Evolutionary conservation across 2,329 filamentous ascomycete genomes (phyloP).

Genomic region (Colletotrichum somersetense): DNA sequence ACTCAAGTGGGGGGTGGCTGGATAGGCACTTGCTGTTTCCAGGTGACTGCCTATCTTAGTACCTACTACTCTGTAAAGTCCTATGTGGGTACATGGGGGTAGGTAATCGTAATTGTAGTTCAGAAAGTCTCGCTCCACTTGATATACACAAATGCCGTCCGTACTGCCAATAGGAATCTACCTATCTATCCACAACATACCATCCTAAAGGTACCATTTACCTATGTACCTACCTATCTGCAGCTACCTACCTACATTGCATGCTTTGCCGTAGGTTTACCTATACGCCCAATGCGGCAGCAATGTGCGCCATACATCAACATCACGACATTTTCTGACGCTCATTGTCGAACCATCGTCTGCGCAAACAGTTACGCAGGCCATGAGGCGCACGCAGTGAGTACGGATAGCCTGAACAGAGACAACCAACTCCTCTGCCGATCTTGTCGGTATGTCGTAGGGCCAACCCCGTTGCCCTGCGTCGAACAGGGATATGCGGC

Average conservation of each 20-base stretch:
- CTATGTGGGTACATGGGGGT: too few relatives aligned
- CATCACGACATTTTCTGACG: not conserved
- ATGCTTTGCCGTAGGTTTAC: too few relatives aligned
- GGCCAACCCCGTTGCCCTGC: conserved; percentile 8
- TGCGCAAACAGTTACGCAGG: conserved; percentile 5
- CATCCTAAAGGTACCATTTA: too few relatives aligned
- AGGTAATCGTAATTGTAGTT: too few relatives aligned
- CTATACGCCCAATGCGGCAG: conserved; percentile 1
- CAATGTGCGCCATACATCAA: too few relatives aligned
- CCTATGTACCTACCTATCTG: too few relatives aligned
- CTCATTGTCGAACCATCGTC: not conserved
- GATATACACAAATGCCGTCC: not conserved
- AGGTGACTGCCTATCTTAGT: too few relatives aligned
- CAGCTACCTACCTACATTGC: too few relatives aligned
- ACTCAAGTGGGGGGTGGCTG: conserved; percentile 39
- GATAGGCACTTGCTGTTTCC: not conserved
- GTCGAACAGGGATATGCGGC: not conserved
- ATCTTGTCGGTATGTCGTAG: conserved; percentile 17
- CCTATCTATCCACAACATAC: too few relatives aligned
- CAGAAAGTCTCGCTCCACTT: not conserved
- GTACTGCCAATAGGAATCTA: conserved; percentile 5
- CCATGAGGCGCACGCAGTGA: not conserved
- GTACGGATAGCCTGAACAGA: conserved; percentile 10
- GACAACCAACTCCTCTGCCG: conserved; percentile 23
- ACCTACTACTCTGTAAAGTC: too few relatives aligned